These are phyloP conservation scores for Coccomyxa subellipsoidea DNA, from an alignment of 163 green algal genomes.

Conservation along the genomic window DNA sequence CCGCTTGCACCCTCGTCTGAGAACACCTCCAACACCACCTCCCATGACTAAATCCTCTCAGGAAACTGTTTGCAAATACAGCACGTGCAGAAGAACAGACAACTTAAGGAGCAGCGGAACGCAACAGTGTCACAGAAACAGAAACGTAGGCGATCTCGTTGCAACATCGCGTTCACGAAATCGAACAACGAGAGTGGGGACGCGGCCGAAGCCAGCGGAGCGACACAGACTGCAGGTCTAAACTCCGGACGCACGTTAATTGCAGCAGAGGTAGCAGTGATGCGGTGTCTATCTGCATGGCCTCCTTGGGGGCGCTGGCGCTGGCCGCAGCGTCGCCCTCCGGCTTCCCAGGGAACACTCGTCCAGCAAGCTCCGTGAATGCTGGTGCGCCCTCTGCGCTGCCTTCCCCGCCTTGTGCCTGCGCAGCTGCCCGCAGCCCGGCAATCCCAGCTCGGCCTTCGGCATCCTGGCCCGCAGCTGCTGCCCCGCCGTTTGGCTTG, in stretches of 20 bases:
- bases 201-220: background rate
- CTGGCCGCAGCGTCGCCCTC: background rate
- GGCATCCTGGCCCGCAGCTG: background rate
- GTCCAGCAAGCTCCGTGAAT: background rate
- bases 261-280: background rate
- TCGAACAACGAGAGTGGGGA: background rate
- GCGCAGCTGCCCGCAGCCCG: background rate
- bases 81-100: background rate
- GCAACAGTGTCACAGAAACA: background rate
- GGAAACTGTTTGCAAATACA: background rate
- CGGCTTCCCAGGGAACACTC: background rate
- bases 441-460: background rate
- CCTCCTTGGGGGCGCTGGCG: background rate
- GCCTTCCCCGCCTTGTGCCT: background rate
- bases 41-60: background rate
- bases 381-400: background rate
- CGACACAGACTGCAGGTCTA: background rate
- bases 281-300: background rate
- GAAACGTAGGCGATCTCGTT: no score
- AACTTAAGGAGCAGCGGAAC: background rate
- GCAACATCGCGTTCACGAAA: no score
- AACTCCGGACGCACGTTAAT: background rate
- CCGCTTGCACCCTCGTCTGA: background rate
- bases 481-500: background rate
- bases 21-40: background rate